These are phyloP conservation scores for Allium fistulosum DNA, from an alignment of 106 monocot genomes.

Conservation along the genomic window DNA sequence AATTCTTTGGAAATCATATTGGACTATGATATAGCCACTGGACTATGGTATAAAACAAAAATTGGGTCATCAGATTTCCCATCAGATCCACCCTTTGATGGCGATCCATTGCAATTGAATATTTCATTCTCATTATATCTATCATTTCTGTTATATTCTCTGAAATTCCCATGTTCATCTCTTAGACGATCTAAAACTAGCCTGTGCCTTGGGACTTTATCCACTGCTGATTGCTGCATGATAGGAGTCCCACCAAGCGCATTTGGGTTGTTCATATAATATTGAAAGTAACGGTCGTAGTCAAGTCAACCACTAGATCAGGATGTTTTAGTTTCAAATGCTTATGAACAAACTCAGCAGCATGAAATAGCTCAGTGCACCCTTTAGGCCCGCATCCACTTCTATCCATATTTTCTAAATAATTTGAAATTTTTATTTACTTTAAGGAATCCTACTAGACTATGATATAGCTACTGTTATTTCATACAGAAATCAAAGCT, in stretches of 20 bases:
- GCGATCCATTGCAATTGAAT: no score
- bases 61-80: no score
- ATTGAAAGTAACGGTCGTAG: no score
- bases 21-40: no score
- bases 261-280: no score
- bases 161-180: constrained; percentile 63
- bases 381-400: constrained; percentile 99
- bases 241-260: constrained; percentile 96
- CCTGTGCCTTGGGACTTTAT: constrained; percentile 38
- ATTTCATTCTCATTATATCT: constrained; percentile 35
- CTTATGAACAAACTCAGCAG: constrained; percentile 97
- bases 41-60: no score
- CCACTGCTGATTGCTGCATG: constrained; percentile 62
- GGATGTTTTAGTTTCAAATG: constrained; percentile 94
- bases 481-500: no score
- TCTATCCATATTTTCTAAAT: constrained; percentile 99
- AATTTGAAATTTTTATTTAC: no score
- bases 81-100: no score
- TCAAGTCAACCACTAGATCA: constrained; percentile 78
- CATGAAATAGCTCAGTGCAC: constrained; percentile 98
- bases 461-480: no score
- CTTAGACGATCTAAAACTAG: constrained; percentile 48
- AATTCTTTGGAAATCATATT: no score
- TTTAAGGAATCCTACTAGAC: no score
- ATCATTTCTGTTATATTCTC: constrained; percentile 45